Evolutionary conservation across 805 yeast species (phyloP).

Genomic region (Monosporozyma servazzii): DNA sequence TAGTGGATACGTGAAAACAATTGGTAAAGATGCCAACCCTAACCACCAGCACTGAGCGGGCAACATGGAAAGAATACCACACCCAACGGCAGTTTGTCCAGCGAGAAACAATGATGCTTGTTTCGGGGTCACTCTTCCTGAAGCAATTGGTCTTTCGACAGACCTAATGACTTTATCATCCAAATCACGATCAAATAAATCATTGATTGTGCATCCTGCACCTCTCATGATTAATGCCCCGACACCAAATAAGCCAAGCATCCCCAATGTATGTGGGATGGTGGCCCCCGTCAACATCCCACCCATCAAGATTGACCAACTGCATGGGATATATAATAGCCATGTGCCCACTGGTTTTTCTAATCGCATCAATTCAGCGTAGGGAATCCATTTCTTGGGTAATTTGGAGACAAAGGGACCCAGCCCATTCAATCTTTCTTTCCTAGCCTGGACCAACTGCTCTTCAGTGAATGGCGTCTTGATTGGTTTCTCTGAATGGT

Average conservation of each 20-base stretch:
- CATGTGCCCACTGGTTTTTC: slow-evolving; percentile 97
- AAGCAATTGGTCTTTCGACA: slow-evolving; percentile 83
- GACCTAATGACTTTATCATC: slow-evolving; percentile 86
- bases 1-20: slow-evolving; percentile 81
- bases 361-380: slow-evolving; percentile 82
- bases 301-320: slow-evolving; percentile 91
- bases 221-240: slow-evolving; percentile 94
- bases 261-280: slow-evolving; percentile 47
- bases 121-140: slow-evolving; percentile 63
- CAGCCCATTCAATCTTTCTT: slow-evolving; percentile 40
- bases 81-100: slow-evolving; percentile 66
- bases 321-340: slow-evolving; percentile 71
- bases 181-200: slow-evolving; percentile 70
- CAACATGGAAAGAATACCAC: slow-evolving; percentile 57
- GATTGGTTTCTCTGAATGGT: not conserved
- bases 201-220: slow-evolving; percentile 95
- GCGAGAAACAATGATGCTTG: slow-evolving; percentile 66
- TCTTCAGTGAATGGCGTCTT: slow-evolving; percentile 19
- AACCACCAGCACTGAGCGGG: slow-evolving; percentile 76
- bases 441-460: slow-evolving; percentile 34
- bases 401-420: slow-evolving; percentile 48
- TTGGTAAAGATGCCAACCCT: slow-evolving; percentile 71
- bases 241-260: slow-evolving; percentile 60
- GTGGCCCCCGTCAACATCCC: slow-evolving; percentile 69
- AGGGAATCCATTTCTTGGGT: slow-evolving; percentile 74